Conservation (phyloP, 176 grass and related monocot species). For the Cocos nucifera region DNA sequence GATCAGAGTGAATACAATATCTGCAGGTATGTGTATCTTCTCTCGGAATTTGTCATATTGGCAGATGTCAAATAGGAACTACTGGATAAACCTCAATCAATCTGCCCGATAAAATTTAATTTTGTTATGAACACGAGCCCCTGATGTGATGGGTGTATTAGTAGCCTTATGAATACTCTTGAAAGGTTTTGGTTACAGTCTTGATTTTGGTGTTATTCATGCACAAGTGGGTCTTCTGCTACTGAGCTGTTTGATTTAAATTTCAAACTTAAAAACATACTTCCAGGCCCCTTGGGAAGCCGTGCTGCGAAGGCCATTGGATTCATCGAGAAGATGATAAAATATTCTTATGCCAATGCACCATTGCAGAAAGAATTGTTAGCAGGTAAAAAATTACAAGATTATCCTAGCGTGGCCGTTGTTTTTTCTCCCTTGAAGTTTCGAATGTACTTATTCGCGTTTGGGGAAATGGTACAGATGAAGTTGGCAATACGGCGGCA, state of each 20-base stretch:
- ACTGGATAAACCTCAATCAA: no score
- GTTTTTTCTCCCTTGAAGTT: not conserved
- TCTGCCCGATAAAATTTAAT: no score
- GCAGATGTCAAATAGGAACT: no score
- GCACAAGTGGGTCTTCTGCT: not conserved
- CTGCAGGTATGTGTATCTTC: slow-evolving; percentile 37
- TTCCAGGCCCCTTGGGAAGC: slow-evolving; percentile 71
- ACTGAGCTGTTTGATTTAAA: not conserved
- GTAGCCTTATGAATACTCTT: no score
- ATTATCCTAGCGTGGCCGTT: not conserved
- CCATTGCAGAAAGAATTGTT: slow-evolving; percentile 78
- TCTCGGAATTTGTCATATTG: no score
- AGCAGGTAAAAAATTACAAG: slow-evolving; percentile 35
- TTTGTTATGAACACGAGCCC: no score
- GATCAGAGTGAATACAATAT: slow-evolving; percentile 90
- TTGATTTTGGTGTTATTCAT: not conserved
- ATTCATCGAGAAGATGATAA: slow-evolving; percentile 87
- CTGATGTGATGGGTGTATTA: no score
- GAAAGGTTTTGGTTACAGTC: no score
- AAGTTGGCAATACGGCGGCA: slow-evolving; percentile 71
- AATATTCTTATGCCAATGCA: slow-evolving; percentile 70
- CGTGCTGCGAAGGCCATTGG: slow-evolving; percentile 84
- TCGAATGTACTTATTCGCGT: not conserved
- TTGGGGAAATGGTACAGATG: slow-evolving; percentile 34
- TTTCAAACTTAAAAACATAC: not conserved